These are phyloP conservation scores for Brassica carinata DNA, from an alignment of 345 rosid genomes.

Conservation along the genomic window DNA sequence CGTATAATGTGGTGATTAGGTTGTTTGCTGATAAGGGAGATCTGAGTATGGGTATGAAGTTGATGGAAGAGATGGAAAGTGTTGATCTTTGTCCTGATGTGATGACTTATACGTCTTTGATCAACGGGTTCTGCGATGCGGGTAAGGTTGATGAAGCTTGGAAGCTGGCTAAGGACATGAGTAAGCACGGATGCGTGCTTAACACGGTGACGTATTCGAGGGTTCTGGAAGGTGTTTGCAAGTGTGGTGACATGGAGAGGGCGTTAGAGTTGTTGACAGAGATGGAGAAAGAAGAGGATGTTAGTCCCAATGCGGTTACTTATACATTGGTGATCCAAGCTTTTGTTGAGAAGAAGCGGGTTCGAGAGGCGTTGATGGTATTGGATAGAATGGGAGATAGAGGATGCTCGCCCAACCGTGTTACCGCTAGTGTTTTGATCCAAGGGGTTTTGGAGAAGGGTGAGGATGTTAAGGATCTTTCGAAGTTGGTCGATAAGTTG, in stretches of 20 bases:
- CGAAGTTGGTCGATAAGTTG: slow-evolving; percentile 59
- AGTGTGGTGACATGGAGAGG: slow-evolving; percentile 54
- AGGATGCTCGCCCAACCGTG: slow-evolving; percentile 67
- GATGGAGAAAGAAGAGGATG: slow-evolving; percentile 74
- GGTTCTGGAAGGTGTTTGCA: slow-evolving; percentile 67
- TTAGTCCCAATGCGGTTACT: slow-evolving; percentile 61
- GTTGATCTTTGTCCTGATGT: slow-evolving; percentile 63
- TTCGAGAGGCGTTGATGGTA: slow-evolving; percentile 56
- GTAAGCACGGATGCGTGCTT: slow-evolving; percentile 53
- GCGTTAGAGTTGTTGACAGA: slow-evolving; percentile 61
- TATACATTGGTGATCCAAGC: slow-evolving; percentile 69
- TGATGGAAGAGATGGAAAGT: slow-evolving; percentile 75
- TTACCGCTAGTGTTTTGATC: slow-evolving; percentile 65
- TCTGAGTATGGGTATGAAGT: slow-evolving; percentile 50
- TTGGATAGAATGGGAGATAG: slow-evolving; percentile 69
- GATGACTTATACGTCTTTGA: slow-evolving; percentile 59
- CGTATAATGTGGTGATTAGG: slow-evolving; percentile 65
- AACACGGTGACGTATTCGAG: slow-evolving; percentile 66
- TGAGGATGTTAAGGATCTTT: slow-evolving; percentile 52
- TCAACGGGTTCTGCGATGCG: slow-evolving; percentile 66
- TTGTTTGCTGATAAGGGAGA: slow-evolving; percentile 69
- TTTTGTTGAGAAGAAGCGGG: slow-evolving; percentile 57
- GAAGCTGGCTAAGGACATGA: slow-evolving; percentile 57
- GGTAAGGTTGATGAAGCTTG: slow-evolving; percentile 70
- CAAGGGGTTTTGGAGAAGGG: slow-evolving; percentile 56